Base-by-base conservation (phyloP, 192 early-diverging fungal genomes). In the Mortierella antarctica region DNA sequence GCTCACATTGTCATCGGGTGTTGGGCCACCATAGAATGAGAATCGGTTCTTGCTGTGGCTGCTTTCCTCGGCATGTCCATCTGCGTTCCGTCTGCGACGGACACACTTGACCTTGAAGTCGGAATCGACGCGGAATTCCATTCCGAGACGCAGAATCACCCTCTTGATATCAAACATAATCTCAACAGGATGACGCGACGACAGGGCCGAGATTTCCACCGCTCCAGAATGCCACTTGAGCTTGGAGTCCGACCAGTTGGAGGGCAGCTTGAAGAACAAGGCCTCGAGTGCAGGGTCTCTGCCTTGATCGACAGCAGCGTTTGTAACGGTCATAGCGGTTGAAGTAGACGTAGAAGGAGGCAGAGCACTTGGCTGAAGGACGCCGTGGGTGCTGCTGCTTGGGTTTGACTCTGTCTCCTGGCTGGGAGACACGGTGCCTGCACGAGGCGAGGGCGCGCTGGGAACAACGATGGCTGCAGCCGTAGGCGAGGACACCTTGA, bases 161-260 rank as follows among this genome's bases (percentile, higher is more conserved):
- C 88, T 87, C 62, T 92, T 90, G 48, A 94, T 86, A 15, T 91
- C 88, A 42, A 85, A 86, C 62, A 93, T 90, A 50, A 94, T 83
- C 64, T 91, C 91, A 23, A 88, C 86, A 15, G 93, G 93, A 23
- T 88, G 78, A 57, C 89, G 74, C 39, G 88, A 86, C 18, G 92
- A 92, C 60, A 94, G 82, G 6, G 92, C 92, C 49, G 88, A 85
- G 20, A 91, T 88, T 49, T 93, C 92, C 2, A 94, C 90, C 8
- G 90, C 93, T 61, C 93, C 93, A 58, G 91, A 91, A 71, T 93
- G 91, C 56, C 87, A 86, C 42, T 90, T 89, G 80, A 94, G 88
- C 65, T 93, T 90, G 50, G 86, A 86, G 51, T 90, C 83, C 5
- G 72, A 70, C 62, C 81, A 82, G 57, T 52, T 66, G 46, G 54